These are phyloP conservation scores for Ophiostoma sp. DNA, from an alignment of 2,329 filamentous ascomycete genomes.

Conservation along the genomic window DNA sequence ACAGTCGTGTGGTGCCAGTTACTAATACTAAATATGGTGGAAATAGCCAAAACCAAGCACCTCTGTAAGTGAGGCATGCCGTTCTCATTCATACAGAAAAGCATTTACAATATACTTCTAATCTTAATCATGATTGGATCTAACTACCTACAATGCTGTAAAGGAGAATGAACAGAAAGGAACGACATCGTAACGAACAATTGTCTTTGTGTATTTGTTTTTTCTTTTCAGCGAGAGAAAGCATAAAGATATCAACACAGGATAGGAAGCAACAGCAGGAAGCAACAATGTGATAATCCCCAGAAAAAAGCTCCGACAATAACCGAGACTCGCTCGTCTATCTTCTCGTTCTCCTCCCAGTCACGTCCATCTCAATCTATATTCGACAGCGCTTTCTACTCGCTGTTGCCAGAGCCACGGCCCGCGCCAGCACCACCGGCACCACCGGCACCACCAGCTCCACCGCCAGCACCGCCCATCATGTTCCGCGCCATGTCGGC, in stretches of 20 bases:
- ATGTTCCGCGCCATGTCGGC: conserved; percentile 68
- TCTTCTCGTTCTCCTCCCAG: too few relatives aligned
- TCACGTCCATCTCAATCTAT: background rate
- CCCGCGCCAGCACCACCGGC: conserved; percentile 18
- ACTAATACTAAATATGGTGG: background rate
- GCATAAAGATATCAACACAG: background rate
- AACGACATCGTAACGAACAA: background rate
- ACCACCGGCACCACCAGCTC: conserved; percentile 17
- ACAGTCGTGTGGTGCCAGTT: background rate
- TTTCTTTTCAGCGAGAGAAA: background rate
- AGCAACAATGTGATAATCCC: background rate
- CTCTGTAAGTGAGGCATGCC: too few relatives aligned
- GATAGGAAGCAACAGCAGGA: background rate
- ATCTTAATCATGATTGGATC: background rate
- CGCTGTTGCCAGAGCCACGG: background rate
- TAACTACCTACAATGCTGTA: background rate
- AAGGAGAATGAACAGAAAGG: background rate
- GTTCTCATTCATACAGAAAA: too few relatives aligned
- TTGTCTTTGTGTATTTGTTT: background rate
- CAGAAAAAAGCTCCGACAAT: background rate
- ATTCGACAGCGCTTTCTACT: background rate
- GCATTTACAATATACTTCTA: too few relatives aligned
- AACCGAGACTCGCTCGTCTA: background rate
- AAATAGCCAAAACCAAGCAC: background rate
- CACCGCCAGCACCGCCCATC: conserved; percentile 33